Percentiles rank a stretch among this genome's conserved stretches.
Conservation (phyloP, 768 basidiomycete species). For the Pleurotus giganteus region DNA sequence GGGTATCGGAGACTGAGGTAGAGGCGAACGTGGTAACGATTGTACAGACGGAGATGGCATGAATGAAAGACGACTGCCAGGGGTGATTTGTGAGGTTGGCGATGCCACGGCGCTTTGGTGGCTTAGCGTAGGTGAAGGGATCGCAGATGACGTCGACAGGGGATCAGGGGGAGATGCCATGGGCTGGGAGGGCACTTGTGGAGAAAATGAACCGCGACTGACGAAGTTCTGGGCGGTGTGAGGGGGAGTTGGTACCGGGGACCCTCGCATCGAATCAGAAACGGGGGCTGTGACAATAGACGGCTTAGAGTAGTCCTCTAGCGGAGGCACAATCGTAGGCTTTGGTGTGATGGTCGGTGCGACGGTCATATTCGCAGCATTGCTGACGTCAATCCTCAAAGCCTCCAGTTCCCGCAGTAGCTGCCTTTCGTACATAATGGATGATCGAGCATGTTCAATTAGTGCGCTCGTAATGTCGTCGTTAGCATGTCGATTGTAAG, state of each 20-base stretch:
- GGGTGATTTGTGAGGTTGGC: slow-evolving; percentile 3
- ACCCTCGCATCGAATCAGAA: neutral
- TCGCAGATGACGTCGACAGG: slow-evolving; percentile 8
- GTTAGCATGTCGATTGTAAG: slow-evolving; percentile 83
- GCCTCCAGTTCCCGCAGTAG: slow-evolving; percentile 85
- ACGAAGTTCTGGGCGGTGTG: slow-evolving; percentile 10
- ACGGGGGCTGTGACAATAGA: slow-evolving; percentile 13
- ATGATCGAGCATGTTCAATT: slow-evolving; percentile 90
- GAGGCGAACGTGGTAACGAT: slow-evolving; percentile 20
- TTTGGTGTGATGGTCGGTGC: slow-evolving; percentile 48
- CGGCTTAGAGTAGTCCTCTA: slow-evolving; percentile 57
- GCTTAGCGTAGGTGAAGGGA: slow-evolving; percentile 4
- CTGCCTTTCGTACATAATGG: slow-evolving; percentile 90
- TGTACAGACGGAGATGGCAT: slow-evolving; percentile 10
- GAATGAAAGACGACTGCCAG: slow-evolving; percentile 7
- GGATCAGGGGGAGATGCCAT: slow-evolving; percentile 11
- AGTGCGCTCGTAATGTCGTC: slow-evolving; percentile 89
- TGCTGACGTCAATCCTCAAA: slow-evolving; percentile 70
- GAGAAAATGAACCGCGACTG: neutral
- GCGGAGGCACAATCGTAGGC: slow-evolving; percentile 57
- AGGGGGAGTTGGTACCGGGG: neutral
- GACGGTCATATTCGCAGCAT: slow-evolving; percentile 57
- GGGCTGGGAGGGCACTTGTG: neutral
- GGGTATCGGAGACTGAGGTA: slow-evolving; percentile 26
- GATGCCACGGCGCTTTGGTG: slow-evolving; percentile 1